Base-by-base conservation (phyloP, 2,329 filamentous ascomycete genomes). In the Hypoxylon sp. region DNA sequence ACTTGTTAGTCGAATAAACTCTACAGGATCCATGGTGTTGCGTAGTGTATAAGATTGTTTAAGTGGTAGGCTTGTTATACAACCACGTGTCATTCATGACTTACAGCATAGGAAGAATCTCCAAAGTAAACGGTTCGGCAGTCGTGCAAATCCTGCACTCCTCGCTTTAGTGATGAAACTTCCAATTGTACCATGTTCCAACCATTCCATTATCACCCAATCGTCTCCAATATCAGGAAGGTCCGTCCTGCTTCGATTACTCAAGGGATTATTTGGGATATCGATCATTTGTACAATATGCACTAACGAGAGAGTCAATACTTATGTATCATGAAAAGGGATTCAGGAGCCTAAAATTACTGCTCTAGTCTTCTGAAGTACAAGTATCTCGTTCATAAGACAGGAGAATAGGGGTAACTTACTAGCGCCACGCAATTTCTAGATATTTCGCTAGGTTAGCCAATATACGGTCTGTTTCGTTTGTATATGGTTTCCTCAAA, bases 51-150 rank as follows among this genome's bases (percentile, higher is more conserved):
- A 6, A 31, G 29, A 31, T 6, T 31, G 29, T 6, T 9, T 6
- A 9, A 31, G 29, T 31, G 8, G 29, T 3, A 26, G 29, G 8
- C 29, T 31, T 9, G 29, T 6, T 9, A 31, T 9, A 31, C 29
- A 31, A 31, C 5, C 13, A 31, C 14, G 13, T 35, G 11, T 33
- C 14, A n/a, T 8, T 5, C n/a, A 52, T 10, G 13, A 60, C 58
- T 60, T 51, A 60, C 58, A 29, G 11, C 58, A 60, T 24, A 52
- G 14, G 14, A 52, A 52, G 11, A 44, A 52, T 11, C 47, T 60
- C 47, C 47, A 60, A 2, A 60, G 46, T 35, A 60, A 24, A 17
- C 46, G 46, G 26, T 50, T 50, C 6, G 46, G 22, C 14, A 50
- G 11, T 13, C 22, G 22, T 24, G 4, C 3, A 8, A 50, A 10